Evolutionary conservation across 306 rosid genomes (phyloP).

Genomic region (Acacia melanoxylon): DNA sequence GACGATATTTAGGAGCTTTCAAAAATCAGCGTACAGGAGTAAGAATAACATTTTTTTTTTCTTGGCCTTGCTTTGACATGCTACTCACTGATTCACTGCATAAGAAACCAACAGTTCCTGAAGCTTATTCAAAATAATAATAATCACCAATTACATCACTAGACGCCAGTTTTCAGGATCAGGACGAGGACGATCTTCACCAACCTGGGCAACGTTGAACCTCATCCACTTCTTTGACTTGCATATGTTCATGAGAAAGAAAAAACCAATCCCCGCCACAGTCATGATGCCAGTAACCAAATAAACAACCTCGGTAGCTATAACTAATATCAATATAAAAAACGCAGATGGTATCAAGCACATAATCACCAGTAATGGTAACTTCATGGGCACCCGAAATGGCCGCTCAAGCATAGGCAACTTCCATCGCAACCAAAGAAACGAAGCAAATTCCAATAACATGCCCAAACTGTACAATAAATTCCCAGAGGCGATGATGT

Average conservation of each 20-base stretch:
- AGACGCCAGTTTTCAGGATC: neutral
- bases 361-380: conserved; percentile 40
- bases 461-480: conserved; percentile 62
- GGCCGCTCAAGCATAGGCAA: conserved; percentile 43
- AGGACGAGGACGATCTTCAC: neutral
- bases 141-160: neutral
- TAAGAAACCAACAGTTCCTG: too few species aligned
- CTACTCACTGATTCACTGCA: too few species aligned
- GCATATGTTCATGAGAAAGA: conserved; percentile 40
- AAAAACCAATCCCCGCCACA: conserved; percentile 41
- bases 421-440: conserved; percentile 59
- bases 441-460: conserved; percentile 61
- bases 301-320: conserved; percentile 30
- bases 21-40: neutral
- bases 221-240: conserved; percentile 31
- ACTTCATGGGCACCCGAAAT: conserved; percentile 47
- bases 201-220: neutral
- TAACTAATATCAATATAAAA: conserved; percentile 44
- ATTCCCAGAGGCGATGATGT: conserved; percentile 45
- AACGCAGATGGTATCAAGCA: conserved; percentile 56
- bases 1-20: too few species aligned
- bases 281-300: conserved; percentile 55
- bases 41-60: too few species aligned
- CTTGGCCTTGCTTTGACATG: too few species aligned
- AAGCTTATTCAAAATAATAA: too few species aligned